Evolutionary conservation across 371 early-diverging fungal genomes (phyloP), one percentile per base, ranked within the genome.

Genomic region (Apophysomyces ossiformis): DNA sequence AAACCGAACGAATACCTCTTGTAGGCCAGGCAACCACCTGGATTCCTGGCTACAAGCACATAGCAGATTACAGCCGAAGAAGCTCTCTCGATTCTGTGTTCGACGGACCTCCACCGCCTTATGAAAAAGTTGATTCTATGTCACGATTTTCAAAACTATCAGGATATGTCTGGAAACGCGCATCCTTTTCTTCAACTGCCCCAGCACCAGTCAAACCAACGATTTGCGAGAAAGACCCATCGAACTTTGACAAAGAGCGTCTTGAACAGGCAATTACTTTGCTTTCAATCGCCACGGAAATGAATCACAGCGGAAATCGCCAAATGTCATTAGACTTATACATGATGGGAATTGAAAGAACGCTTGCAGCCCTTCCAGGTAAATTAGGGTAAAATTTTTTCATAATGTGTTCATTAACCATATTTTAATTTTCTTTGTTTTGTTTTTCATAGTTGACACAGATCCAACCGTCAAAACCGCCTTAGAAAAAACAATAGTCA

Each of bases 331-430:
- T 82, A 26, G 83, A 87, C 58, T 67, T 87, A 6, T 87, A 87
- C 39, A 69, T 87, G 63, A 79, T 84, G 75, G 83, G 85, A 6
- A 57, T 87, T 11, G 84, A 79, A n/a, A 73, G 77, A 9, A 58
- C 85, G 54, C 43, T 85, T 16, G 65, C 79, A 50, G 78, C 87
- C 1, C 62, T 87, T 26, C 87, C 87, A 60, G 68, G 87, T 87
- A 83, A 71, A 70, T 12, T 60, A 61, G 57, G 21, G n/a, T 6
- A 50, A 26, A 26, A 32, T 9, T 4, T 18, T 9, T 36, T 36
- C 35, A 4, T 62, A 16, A 12, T 57, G 11, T 26, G 7, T 12
- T 60, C 21, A 21, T 38, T 50, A 18, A 44, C 16, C 38, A 15
- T 36, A 61, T 45, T 63, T 37, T 41, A 35, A 32, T 58, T 37